Percentiles rank a stretch among this genome's conserved stretches.
These are phyloP conservation scores for Nigrograna mackinnonii DNA, from an alignment of 2,329 filamentous ascomycete species.

Conservation along the genomic window DNA sequence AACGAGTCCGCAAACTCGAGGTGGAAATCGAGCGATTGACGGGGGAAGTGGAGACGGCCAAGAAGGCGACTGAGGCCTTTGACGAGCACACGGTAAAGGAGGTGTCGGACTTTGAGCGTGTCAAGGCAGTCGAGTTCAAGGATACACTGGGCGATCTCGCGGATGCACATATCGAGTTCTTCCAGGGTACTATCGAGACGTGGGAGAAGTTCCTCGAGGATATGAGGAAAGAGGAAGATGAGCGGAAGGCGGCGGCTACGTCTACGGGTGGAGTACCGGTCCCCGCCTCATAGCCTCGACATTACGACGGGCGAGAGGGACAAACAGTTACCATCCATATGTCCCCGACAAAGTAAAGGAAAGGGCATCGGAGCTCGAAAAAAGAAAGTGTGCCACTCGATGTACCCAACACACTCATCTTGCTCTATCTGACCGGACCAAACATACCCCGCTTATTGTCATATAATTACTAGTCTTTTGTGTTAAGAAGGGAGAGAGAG, in stretches of 20 bases:
- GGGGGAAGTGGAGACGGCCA: conserved; percentile 80
- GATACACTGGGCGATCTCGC: conserved; percentile 82
- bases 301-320: no score
- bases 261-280: neutral
- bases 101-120: conserved; percentile 91
- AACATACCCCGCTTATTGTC: no score
- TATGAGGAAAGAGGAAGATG: conserved; percentile 71
- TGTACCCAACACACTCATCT: no score
- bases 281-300: no score
- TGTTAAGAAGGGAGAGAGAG: no score
- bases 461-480: no score
- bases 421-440: no score
- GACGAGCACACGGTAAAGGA: conserved; percentile 96
- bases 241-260: conserved; percentile 24
- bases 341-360: no score
- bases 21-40: conserved; percentile 91
- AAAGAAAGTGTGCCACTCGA: no score
- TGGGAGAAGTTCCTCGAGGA: conserved; percentile 92
- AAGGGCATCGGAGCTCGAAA: no score
- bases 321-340: no score
- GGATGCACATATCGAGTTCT: conserved; percentile 85
- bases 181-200: conserved; percentile 74
- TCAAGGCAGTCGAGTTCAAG: conserved; percentile 93
- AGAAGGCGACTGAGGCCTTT: conserved; percentile 86
- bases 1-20: conserved; percentile 87